Evolutionary conservation across 1,284 basidiomycete species (phyloP), one percentile per base, ranked within the genome.

Genomic region (Ustilago cynodontis): DNA sequence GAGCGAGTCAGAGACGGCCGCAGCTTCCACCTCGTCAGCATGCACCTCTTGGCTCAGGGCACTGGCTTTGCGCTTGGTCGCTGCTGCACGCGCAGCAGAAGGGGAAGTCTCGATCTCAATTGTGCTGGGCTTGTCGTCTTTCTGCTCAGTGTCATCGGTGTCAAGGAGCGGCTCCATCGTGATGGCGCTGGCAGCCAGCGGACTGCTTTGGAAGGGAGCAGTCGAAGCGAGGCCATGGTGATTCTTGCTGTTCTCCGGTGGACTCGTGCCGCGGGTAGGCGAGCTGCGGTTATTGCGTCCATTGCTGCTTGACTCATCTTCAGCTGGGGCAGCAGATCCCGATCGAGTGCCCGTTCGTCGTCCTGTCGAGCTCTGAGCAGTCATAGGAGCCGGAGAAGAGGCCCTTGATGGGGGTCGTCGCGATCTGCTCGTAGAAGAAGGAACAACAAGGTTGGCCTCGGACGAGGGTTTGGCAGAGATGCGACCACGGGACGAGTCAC

Each of bases 141-240:
- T 55, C 47, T 45, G 41, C 3, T 69, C 71, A 14, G 62, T 62
- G 8, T 78, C 77, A 18, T 75, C 69, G 5, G 51, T 52, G 53
- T 78, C 77, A 5, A 72, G 53, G n/a, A 69, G 62, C 6, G 68
- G 69, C 61, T 75, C 77, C 65, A 75, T 75, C 16, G 77, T 78
- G 59, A 78, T 75, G 22, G 69, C 68, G 29, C 69, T 68, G 3
- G 77, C 72, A 39, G 77, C 77, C 3, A 78, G 63, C 22, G 77
- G 77, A 50, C 71, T 75, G 58, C 69, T 72, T 31, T 75, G 77
- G 58, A 78, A 71, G 1, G 77, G 77, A 0, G 76, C 76, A 10
- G 71, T 73, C 20, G 71, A 78, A 33, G 65, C 43, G n/a, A 71
- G 56, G 6, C 59, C 65, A 51, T 75, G 65, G 31, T 68, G 68